Evolutionary conservation across 2,329 filamentous ascomycete species (phyloP).

Genomic region (Fusarium lyarnte): DNA sequence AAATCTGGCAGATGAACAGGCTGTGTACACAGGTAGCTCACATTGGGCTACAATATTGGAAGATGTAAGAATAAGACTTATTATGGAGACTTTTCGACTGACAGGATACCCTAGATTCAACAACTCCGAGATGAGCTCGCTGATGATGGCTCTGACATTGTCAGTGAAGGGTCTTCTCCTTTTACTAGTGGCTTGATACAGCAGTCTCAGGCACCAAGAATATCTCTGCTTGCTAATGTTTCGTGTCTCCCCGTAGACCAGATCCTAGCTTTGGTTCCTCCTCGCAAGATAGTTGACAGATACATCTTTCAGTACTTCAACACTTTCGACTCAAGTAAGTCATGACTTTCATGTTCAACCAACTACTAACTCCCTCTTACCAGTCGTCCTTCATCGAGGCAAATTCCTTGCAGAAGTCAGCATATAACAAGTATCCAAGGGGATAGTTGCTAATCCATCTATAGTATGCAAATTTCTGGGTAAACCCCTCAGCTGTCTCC

Average conservation of each 20-base stretch:
- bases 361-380: background rate
- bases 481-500: background rate
- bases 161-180: background rate
- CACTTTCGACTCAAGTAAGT: conserved; percentile 18
- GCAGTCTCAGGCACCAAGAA: background rate
- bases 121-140: conserved; percentile 4
- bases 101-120: background rate
- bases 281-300: conserved; percentile 30
- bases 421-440: background rate
- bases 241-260: conserved; percentile 3
- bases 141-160: background rate
- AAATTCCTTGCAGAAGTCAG: conserved; percentile 13
- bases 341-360: background rate
- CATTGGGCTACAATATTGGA: conserved; percentile 22
- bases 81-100: background rate
- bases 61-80: background rate
- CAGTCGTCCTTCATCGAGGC: conserved; percentile 9
- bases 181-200: background rate
- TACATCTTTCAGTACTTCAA: conserved; percentile 34
- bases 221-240: conserved; percentile 4
- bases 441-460: background rate
- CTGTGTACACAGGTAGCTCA: conserved; percentile 18
- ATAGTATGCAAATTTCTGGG: conserved; percentile 12
- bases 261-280: conserved; percentile 23
- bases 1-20: background rate